Percentiles rank a stretch among this genome's conserved stretches.
These are phyloP conservation scores for Citrus australasica DNA, from an alignment of 345 rosid genomes.

Conservation along the genomic window DNA sequence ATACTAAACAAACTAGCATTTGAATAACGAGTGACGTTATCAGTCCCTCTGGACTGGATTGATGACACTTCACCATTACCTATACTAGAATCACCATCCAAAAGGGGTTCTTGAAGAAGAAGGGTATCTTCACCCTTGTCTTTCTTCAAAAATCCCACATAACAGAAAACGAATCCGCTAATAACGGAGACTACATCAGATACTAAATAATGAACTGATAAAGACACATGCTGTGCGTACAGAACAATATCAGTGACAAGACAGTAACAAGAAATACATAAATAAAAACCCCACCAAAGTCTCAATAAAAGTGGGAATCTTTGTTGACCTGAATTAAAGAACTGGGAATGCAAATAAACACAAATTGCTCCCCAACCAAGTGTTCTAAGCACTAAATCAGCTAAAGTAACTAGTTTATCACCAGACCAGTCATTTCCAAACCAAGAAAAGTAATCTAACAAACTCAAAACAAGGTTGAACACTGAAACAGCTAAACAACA, in stretches of 20 bases:
- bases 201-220: slow-evolving; percentile 6
- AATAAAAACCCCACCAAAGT: slow-evolving; percentile 53
- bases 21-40: slow-evolving; percentile 41
- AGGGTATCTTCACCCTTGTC: slow-evolving; percentile 7
- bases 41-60: slow-evolving; percentile 32
- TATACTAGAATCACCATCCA: slow-evolving; percentile 30
- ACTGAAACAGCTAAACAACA: slow-evolving; percentile 36
- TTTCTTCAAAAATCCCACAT: slow-evolving; percentile 10
- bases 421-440: slow-evolving; percentile 37
- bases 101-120: slow-evolving; percentile 50
- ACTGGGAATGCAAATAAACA: slow-evolving; percentile 29
- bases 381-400: slow-evolving; percentile 38
- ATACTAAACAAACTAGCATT: slow-evolving; percentile 41
- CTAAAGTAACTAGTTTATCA: slow-evolving; percentile 29
- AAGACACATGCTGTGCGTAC: neutral
- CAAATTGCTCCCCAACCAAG: slow-evolving; percentile 42
- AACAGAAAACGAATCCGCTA: slow-evolving; percentile 20
- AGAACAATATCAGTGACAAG: slow-evolving; percentile 36
- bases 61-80: slow-evolving; percentile 8
- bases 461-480: slow-evolving; percentile 30
- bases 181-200: slow-evolving; percentile 18
- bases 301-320: slow-evolving; percentile 40
- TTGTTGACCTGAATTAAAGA: slow-evolving; percentile 17
- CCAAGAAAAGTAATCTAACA: slow-evolving; percentile 39
- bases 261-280: slow-evolving; percentile 41